Percentiles rank a stretch among this genome's conserved stretches.
These are phyloP conservation scores for Colletotrichum liriopes DNA, from an alignment of 2,329 filamentous ascomycete species.

Conservation along the genomic window DNA sequence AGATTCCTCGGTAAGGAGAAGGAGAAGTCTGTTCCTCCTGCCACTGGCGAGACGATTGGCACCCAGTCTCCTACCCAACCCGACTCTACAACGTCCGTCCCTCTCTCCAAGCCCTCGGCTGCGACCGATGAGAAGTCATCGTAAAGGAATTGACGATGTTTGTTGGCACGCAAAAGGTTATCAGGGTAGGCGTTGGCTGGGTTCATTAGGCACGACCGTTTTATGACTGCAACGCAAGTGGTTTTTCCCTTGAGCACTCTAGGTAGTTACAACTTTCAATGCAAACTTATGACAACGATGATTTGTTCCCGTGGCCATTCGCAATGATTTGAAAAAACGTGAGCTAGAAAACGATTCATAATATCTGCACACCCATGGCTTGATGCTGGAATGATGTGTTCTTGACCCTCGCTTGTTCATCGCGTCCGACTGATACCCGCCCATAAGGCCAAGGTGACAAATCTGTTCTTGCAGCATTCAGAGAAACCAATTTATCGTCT, in stretches of 20 bases:
- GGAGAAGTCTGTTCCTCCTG: constrained; percentile 68
- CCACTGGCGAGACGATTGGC: constrained; percentile 61
- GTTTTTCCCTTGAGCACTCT: constrained; percentile 18
- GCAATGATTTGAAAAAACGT: background rate
- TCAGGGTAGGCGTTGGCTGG: constrained; percentile 38
- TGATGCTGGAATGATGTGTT: too few species aligned
- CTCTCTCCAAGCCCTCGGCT: constrained; percentile 42
- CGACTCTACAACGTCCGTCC: constrained; percentile 38
- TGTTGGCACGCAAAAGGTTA: constrained; percentile 21
- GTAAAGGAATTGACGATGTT: constrained; percentile 1
- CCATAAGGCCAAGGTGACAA: too few species aligned
- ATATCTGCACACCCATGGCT: too few species aligned
- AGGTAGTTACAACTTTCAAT: constrained; percentile 22
- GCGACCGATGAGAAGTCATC: constrained; percentile 47
- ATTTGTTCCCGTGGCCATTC: background rate
- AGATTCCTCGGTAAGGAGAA: constrained; percentile 71
- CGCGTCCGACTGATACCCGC: too few species aligned
- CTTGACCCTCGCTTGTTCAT: too few species aligned
- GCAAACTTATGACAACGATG: background rate
- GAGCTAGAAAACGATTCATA: too few species aligned
- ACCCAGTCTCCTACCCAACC: constrained; percentile 41
- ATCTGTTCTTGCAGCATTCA: too few species aligned
- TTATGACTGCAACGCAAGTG: constrained; percentile 28
- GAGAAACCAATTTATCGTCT: too few species aligned
- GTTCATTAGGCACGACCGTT: constrained; percentile 33